phyloP scores from a whole-genome alignment of 305 asterid genomes.

The Fraxinus nigra region DNA sequence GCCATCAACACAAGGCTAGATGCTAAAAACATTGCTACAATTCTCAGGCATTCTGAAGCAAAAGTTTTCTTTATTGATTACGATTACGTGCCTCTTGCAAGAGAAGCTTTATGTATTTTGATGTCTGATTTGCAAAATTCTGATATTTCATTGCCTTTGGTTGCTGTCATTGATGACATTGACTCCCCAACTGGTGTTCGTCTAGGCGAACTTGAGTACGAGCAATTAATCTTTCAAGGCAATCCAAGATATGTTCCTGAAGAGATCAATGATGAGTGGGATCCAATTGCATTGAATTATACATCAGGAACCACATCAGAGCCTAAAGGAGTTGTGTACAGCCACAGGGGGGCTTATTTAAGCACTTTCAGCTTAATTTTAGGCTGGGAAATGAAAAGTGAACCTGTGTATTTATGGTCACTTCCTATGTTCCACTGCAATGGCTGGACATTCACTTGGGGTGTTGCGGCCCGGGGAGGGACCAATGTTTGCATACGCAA shows the following conservation, averaged over 20 bases:
- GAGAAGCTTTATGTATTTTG: constrained; percentile 45
- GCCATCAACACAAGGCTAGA: constrained; percentile 76
- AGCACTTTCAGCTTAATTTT: constrained; percentile 52
- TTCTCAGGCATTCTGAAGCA: constrained; percentile 69
- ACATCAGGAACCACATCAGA: constrained; percentile 63
- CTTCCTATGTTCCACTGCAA: constrained; percentile 42
- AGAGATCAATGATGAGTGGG: constrained; percentile 52
- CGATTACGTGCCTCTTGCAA: constrained; percentile 45
- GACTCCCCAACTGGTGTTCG: constrained; percentile 49
- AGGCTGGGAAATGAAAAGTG: constrained; percentile 53
- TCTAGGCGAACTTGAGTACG: constrained; percentile 59
- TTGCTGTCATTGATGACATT: constrained; percentile 53
- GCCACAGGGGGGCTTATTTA: constrained; percentile 62
- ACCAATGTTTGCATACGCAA: constrained; percentile 34
- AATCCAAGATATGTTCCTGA: constrained; percentile 33
- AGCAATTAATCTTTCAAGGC: constrained; percentile 42
- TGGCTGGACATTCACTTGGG: constrained; percentile 41
- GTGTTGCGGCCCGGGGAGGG: constrained; percentile 35
- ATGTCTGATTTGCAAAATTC: constrained; percentile 24
- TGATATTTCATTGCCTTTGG: constrained; percentile 34
- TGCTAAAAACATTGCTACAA: constrained; percentile 53
- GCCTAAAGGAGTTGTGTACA: constrained; percentile 66
- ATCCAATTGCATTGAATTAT: constrained; percentile 51
- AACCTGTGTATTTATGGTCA: constrained; percentile 34
- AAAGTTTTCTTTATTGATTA: constrained; percentile 66